Conservation (phyloP, 1,139 yeast genomes). For the Diutina pseudorugosa region DNA sequence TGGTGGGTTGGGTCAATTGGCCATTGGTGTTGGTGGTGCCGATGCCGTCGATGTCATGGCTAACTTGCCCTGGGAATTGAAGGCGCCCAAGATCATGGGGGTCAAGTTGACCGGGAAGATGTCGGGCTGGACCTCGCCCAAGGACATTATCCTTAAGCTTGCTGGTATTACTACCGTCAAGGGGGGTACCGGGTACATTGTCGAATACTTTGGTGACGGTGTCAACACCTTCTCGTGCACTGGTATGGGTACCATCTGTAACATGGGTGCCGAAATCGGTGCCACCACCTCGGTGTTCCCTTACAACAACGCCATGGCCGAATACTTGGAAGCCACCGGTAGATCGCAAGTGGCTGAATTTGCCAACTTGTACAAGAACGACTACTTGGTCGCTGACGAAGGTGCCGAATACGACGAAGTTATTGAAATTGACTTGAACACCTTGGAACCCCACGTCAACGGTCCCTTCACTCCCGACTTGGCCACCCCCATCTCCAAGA, state of each 20-base stretch:
- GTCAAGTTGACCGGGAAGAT: slow-evolving; percentile 92
- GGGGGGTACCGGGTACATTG: slow-evolving; percentile 98
- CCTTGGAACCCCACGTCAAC: slow-evolving; percentile 93
- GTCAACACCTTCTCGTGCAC: slow-evolving; percentile 93
- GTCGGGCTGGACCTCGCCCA: slow-evolving; percentile 98
- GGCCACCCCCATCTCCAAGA: slow-evolving; percentile 91
- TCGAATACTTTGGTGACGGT: slow-evolving; percentile 97
- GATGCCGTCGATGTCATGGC: slow-evolving; percentile 99
- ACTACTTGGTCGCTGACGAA: slow-evolving; percentile 79
- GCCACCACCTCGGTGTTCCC: slow-evolving; percentile 99
- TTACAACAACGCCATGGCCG: slow-evolving; percentile 81
- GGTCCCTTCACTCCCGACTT: slow-evolving; percentile 99
- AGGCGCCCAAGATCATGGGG: slow-evolving; percentile 97
- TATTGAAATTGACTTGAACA: slow-evolving; percentile 87
- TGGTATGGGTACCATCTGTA: slow-evolving; percentile 99
- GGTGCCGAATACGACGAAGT: slow-evolving; percentile 95
- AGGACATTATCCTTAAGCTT: slow-evolving; percentile 88
- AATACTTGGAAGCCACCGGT: slow-evolving; percentile 80
- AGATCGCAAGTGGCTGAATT: slow-evolving; percentile 76
- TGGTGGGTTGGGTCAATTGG: slow-evolving; percentile 98
- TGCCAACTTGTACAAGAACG: slow-evolving; percentile 64
- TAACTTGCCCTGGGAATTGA: slow-evolving; percentile 92
- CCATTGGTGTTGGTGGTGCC: slow-evolving; percentile 99
- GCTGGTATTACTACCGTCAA: slow-evolving; percentile 97
- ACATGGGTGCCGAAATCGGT: slow-evolving; percentile 99